Evolutionary conservation across 2,329 filamentous ascomycete genomes (phyloP).

Genomic region (Dendryphion nanum): DNA sequence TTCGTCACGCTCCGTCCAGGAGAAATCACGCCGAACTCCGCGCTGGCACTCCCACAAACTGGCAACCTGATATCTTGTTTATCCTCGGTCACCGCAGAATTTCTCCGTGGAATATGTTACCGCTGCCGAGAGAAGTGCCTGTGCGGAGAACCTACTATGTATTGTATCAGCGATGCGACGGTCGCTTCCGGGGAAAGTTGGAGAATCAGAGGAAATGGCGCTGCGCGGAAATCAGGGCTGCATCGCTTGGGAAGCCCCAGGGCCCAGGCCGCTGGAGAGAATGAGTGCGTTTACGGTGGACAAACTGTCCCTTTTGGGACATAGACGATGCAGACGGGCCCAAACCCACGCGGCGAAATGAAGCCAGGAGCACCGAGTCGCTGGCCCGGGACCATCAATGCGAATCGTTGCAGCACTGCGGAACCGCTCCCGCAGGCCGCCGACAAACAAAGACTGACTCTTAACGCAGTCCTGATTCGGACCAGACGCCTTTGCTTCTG

Average conservation of each 20-base stretch:
- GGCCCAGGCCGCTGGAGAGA: slow-evolving; percentile 14
- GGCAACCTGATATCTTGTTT: neutral
- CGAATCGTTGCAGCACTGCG: slow-evolving; percentile 10
- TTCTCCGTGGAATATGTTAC: neutral
- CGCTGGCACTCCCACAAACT: no score
- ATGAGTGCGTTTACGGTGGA: slow-evolving; percentile 8
- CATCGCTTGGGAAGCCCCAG: slow-evolving; percentile 7
- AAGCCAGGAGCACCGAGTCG: slow-evolving; percentile 13
- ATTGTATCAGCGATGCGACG: no score
- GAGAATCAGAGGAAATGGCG: neutral
- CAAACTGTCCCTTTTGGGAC: slow-evolving; percentile 6
- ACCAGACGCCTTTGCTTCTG: no score
- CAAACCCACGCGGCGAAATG: slow-evolving; percentile 17
- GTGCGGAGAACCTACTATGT: slow-evolving; percentile 8
- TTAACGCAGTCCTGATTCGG: neutral
- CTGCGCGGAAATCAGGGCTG: neutral
- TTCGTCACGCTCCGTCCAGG: no score
- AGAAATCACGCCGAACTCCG: no score
- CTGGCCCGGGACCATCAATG: slow-evolving; percentile 11
- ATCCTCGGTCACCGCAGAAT: slow-evolving; percentile 6
- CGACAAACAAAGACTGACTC: slow-evolving; percentile 1
- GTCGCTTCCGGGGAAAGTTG: slow-evolving; percentile 5
- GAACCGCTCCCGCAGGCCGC: slow-evolving; percentile 10
- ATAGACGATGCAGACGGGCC: slow-evolving; percentile 11
- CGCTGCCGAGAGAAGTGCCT: slow-evolving; percentile 5